phyloP scores from a whole-genome alignment of 75 land plant species.

The Pinus tabuliformis region DNA sequence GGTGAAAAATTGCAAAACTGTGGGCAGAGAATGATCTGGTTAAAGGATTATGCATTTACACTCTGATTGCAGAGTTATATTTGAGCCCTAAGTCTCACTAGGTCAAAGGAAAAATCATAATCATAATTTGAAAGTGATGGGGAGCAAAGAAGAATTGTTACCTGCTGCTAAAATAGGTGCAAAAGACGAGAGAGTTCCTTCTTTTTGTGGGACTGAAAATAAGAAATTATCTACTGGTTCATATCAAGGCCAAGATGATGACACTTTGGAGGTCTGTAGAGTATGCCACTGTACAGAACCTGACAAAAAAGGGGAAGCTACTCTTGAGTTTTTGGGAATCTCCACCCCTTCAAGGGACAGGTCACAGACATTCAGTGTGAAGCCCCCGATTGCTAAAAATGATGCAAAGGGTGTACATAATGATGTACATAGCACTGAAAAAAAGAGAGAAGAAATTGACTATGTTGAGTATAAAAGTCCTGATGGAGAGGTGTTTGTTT shows the following conservation, averaged over 20 bases:
- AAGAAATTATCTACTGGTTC: background rate
- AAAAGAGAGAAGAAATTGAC: constrained; percentile 8
- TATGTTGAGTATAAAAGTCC: constrained; percentile 53
- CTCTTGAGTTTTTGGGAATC: constrained; percentile 53
- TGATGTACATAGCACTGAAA: background rate
- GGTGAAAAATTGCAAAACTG: background rate
- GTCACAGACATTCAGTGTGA: constrained; percentile 1
- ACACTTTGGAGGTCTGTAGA: constrained; percentile 38
- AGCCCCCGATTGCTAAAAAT: background rate
- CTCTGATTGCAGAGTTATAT: background rate
- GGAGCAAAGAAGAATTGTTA: background rate
- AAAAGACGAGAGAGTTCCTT: background rate
- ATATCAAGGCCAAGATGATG: constrained; percentile 15
- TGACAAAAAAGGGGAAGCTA: constrained; percentile 57
- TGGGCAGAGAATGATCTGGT: background rate
- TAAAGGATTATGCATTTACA: background rate
- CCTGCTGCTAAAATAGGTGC: background rate
- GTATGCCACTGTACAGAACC: constrained; percentile 76
- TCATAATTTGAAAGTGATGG: constrained; percentile 8
- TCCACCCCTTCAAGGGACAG: constrained; percentile 25
- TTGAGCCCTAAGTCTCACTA: too few species aligned
- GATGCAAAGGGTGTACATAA: background rate
- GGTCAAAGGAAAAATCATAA: background rate
- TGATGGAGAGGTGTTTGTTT: constrained; percentile 62
- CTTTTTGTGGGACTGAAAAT: constrained; percentile 9